Base-by-base conservation (phyloP, 257 asterid species). In the Capsicum pubescens region DNA sequence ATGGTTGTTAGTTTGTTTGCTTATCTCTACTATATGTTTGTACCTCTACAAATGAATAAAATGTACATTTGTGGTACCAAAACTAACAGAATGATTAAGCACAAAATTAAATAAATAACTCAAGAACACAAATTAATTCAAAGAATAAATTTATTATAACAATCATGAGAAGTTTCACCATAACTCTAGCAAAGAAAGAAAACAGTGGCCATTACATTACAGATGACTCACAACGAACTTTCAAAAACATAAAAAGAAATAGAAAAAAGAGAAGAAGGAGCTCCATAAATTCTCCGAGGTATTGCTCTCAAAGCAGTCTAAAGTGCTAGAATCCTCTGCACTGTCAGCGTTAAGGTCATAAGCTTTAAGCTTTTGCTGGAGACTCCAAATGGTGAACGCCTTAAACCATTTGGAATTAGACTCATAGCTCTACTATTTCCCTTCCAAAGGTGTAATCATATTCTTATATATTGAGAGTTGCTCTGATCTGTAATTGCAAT, bases 181-280 rank as follows among this genome's bases (percentile, higher is more conserved):
- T 26, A 26, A 26, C 32, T 26, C 32, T 26, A 1, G 32, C 32
- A 26, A 26, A 1, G 32, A 26, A 26, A 26, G 32, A 26, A 26
- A 26, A 26, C 77, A 8, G 16, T 61, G 71, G 71, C 6, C 44
- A 32, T 66, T 13, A 66, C 44, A 32, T 66, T 13, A 66, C 72
- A 32, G 8, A 66, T 66, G n/a, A 66, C 72, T 66, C 46, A 32
- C 7, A 15, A 16, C 10, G 4, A 66, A 66, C 46, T 66, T 66
- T 66, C 46, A 32, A 66, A 55, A 66, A 66, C 71, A 64, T 6
- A 15, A 11, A 12, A 66, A 66, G 5, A 66, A 66, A 66, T 66
- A 66, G 48, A 66, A 66, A 63, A 63, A 63, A 66, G 72, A 66
- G 11, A 67, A 69, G 32, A 69, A 35, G 74, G 19, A 69, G 16